These are phyloP conservation scores for Withania somnifera DNA, from an alignment of 305 asterid species.

Conservation along the genomic window DNA sequence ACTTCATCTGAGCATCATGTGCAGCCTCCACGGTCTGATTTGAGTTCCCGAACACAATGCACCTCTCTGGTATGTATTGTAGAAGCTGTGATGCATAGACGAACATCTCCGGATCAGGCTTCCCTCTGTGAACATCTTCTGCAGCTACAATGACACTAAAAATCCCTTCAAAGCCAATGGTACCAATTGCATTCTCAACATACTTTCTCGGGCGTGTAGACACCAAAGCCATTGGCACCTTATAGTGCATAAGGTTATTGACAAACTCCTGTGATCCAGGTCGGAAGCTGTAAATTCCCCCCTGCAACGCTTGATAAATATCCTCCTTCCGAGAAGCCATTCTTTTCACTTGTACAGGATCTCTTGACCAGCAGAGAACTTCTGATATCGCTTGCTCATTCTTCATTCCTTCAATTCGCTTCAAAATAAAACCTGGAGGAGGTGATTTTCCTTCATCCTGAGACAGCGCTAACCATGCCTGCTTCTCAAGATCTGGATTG, in stretches of 20 bases:
- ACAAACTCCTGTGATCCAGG: conserved; percentile 74
- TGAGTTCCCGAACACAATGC: conserved; percentile 87
- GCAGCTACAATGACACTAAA: conserved; percentile 66
- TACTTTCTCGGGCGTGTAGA: conserved; percentile 73
- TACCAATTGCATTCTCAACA: conserved; percentile 52
- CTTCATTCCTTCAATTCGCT: conserved; percentile 85
- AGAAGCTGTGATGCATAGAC: conserved; percentile 72
- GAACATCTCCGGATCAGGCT: conserved; percentile 96
- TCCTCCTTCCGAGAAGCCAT: conserved; percentile 74
- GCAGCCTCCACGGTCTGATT: conserved; percentile 91
- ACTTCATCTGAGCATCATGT: conserved; percentile 88
- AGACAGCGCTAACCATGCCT: conserved; percentile 80
- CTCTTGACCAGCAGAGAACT: conserved; percentile 95
- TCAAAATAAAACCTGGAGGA: conserved; percentile 65
- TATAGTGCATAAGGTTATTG: conserved; percentile 48
- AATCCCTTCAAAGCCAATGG: conserved; percentile 57
- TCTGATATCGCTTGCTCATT: conserved; percentile 89
- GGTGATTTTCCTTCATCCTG: conserved; percentile 77
- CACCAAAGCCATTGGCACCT: conserved; percentile 87
- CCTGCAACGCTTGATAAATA: conserved; percentile 66
- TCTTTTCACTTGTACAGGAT: conserved; percentile 48
- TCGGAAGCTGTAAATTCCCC: conserved; percentile 66
- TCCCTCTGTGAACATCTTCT: conserved; percentile 84
- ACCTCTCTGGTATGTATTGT: conserved; percentile 72
- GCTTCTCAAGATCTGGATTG: conserved; percentile 74